Evolutionary conservation across 306 rosid genomes (phyloP), one percentile per base, ranked within the genome.

Genomic region (Cajanus cajan): DNA sequence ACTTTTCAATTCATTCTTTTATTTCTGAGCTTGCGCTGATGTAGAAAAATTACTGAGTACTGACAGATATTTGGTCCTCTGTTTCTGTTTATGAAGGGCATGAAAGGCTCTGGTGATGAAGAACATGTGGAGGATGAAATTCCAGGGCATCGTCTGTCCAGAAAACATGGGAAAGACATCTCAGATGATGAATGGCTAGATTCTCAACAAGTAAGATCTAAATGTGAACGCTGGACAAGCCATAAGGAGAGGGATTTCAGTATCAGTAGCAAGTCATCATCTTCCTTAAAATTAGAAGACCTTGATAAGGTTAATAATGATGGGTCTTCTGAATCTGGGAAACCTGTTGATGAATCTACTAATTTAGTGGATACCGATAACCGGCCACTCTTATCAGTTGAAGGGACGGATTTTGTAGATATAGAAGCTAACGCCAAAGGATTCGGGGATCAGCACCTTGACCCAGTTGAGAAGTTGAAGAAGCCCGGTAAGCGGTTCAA

Each of bases 401-500:
- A 88, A 82, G 88, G 88, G 77, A 90, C 77, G 80, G 96, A 90
- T 41, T 81, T 74, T 51, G 75, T 85, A 36, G 97, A 90, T 67
- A 71, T 72, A 80, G 93, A 89, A 71, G 87, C 54, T n/a, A 89
- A 85, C 28, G 24, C 92, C 31, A 89, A 85, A 78, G 89, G 83
- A 40, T 58, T 78, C 50, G 97, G 88, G 39, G 98, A 90, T 74
- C 85, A 82, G 41, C 90, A 88, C 76, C 89, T 88, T 77, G 97
- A 95, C 85, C 90, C 97, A 2, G 95, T 92, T 15, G 98, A 92
- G 93, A 92, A 89, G 88, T 86, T 95, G 86, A 95, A 92, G 90
- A 95, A 95, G 83, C 88, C 97, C 34, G 92, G 98, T 4, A 97
- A 95, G 88, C 90, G 98, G 68, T 95, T 95, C 98, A 92, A 89